Evolutionary conservation across 2,329 filamentous ascomycete species (phyloP).

Genomic region (Ceratocystis papillata): DNA sequence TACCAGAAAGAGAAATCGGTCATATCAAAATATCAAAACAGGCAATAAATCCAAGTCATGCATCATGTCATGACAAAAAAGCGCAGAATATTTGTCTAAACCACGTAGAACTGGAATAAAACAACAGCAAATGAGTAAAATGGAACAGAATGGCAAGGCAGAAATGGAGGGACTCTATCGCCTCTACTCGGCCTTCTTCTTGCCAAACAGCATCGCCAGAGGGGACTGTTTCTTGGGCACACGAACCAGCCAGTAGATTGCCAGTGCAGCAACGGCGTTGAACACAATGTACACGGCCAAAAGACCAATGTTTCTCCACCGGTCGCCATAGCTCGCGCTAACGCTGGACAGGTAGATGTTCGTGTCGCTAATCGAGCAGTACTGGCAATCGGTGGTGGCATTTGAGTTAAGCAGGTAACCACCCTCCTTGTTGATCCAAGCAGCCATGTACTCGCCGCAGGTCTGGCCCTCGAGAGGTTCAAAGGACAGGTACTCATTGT

Average conservation of each 20-base stretch:
- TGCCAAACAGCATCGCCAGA: conserved; percentile 26
- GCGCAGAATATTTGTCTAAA: conserved; percentile 4
- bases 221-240: conserved; percentile 35
- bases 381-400: conserved; percentile 44
- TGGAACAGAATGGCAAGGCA: background rate
- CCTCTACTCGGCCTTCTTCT: conserved; percentile 31
- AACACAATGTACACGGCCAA: conserved; percentile 49
- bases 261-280: conserved; percentile 46
- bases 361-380: conserved; percentile 42
- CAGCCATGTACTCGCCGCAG: conserved; percentile 48
- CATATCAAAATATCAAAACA: conserved; percentile 20
- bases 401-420: conserved; percentile 44
- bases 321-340: conserved; percentile 43
- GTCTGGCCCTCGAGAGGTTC: conserved; percentile 47
- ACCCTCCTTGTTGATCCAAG: conserved; percentile 39
- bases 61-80: background rate
- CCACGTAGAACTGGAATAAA: background rate
- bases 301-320: conserved; percentile 60
- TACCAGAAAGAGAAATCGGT: conserved; percentile 8
- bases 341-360: conserved; percentile 42
- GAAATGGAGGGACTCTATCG: background rate
- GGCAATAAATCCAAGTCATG: background rate
- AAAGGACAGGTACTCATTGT: conserved; percentile 60
- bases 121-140: background rate
- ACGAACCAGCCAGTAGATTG: conserved; percentile 45